Evolutionary conservation across 2,329 filamentous ascomycete species (phyloP).

Genomic region (Ceratocystis smalleyi): DNA sequence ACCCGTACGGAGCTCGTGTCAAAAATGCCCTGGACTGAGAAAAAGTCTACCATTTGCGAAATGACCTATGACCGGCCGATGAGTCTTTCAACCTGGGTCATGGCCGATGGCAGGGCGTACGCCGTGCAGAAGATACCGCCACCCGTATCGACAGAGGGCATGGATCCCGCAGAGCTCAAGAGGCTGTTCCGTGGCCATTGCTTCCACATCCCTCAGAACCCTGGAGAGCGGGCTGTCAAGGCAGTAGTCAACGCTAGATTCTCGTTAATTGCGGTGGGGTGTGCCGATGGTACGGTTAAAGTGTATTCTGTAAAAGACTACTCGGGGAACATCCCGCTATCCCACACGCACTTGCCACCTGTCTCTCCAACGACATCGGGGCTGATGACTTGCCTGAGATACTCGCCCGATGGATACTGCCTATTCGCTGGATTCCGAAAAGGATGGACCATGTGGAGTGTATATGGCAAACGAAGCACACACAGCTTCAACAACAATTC

Average conservation of each 20-base stretch:
- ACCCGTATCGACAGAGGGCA: slow-evolving; percentile 24
- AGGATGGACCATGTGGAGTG: slow-evolving; percentile 94
- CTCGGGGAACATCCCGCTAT: slow-evolving; percentile 75
- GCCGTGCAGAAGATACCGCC: slow-evolving; percentile 61
- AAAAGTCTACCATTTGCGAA: slow-evolving; percentile 58
- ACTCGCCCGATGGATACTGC: slow-evolving; percentile 92
- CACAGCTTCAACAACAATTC: slow-evolving; percentile 65
- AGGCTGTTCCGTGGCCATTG: slow-evolving; percentile 78
- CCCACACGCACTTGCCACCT: slow-evolving; percentile 59
- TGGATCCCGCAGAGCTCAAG: slow-evolving; percentile 29
- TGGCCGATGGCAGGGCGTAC: slow-evolving; percentile 72
- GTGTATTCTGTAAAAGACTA: slow-evolving; percentile 95
- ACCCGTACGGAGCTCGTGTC: slow-evolving; percentile 82
- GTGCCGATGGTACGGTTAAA: slow-evolving; percentile 59
- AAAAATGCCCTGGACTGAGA: slow-evolving; percentile 72
- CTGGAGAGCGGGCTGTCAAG: slow-evolving; percentile 47
- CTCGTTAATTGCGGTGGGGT: slow-evolving; percentile 79
- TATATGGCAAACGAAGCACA: slow-evolving; percentile 80
- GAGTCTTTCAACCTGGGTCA: slow-evolving; percentile 89
- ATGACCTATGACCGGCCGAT: slow-evolving; percentile 94
- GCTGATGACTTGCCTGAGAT: slow-evolving; percentile 55
- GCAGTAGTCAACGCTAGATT: slow-evolving; percentile 88
- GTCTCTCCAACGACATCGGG: slow-evolving; percentile 55
- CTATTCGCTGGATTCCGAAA: slow-evolving; percentile 84
- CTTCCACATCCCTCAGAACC: slow-evolving; percentile 58